Conservation (phyloP, 495 filamentous ascomycete genomes). For the Neurospora sp. region DNA sequence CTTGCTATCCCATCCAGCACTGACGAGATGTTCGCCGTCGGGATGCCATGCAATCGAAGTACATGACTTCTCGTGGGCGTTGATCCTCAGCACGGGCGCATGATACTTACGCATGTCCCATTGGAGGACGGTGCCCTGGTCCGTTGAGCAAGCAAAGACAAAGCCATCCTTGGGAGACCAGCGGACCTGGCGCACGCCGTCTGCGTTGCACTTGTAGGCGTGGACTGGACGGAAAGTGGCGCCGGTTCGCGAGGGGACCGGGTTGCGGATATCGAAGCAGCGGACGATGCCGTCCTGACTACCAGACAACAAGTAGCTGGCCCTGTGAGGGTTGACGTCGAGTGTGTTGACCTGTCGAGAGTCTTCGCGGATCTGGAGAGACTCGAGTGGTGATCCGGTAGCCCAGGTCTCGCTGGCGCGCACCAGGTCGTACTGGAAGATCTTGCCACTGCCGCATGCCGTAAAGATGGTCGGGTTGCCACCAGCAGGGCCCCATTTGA, state of each 20-base stretch:
- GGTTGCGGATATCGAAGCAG: constrained; percentile 40
- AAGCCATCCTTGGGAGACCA: constrained; percentile 82
- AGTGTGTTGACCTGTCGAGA: constrained; percentile 84
- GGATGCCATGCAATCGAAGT: constrained; percentile 90
- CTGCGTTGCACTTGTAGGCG: constrained; percentile 46
- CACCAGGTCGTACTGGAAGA: constrained; percentile 77
- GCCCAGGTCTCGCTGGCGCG: constrained; percentile 27
- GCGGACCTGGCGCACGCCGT: constrained; percentile 75
- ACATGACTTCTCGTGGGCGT: constrained; percentile 70
- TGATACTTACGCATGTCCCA: constrained; percentile 42
- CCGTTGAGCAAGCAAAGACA: constrained; percentile 82
- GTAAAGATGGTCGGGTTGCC: constrained; percentile 57
- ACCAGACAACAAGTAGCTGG: constrained; percentile 70
- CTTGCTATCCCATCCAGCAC: constrained; percentile 70
- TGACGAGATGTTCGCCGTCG: constrained; percentile 81
- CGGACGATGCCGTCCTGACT: constrained; percentile 88
- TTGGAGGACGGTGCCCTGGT: constrained; percentile 62
- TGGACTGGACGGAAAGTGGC: constrained; percentile 33
- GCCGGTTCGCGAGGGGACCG: constrained; percentile 28
- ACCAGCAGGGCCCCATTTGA: constrained; percentile 61
- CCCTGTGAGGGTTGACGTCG: constrained; percentile 76
- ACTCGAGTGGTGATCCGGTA: constrained; percentile 51
- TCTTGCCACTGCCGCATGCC: constrained; percentile 75
- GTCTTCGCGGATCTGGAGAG: constrained; percentile 65
- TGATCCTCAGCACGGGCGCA: constrained; percentile 54